Evolutionary conservation across 2,329 filamentous ascomycete genomes (phyloP), one percentile per base, ranked within the genome.

Genomic region (Massarina eburnea): DNA sequence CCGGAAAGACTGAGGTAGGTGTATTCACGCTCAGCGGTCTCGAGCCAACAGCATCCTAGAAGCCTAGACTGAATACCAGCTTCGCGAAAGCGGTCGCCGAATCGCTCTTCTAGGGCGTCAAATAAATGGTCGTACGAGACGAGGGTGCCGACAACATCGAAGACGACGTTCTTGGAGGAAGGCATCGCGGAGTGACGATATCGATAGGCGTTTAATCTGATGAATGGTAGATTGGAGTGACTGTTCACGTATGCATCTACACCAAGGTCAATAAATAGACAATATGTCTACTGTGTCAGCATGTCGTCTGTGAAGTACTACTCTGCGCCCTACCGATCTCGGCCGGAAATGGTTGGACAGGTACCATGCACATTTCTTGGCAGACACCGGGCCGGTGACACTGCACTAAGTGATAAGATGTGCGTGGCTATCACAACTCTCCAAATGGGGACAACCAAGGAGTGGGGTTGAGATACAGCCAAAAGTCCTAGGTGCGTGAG

Each of bases 81-180:
- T 7, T 61, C 49, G 6, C 55, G 57, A 1, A 80, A 71, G 8
- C 66, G 61, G 3, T 67, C 47, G 26, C 77, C 77, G 7, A 79
- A 68, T 15, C 66, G 66, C 3, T 57, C 40, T 4, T 75, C 68
- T 26, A 80, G 69, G 22, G 66, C 64, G 9, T 69, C 59, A 48
- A 70, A 73, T 54, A 74, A 73, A 39, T 68, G 68, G 14, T 76
- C 69, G 60, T 75, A 78, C 17, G 69, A 73, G 32, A 79, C 73
- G 44, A 70, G 71, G n/a, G 77, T 80, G 38, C 77, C 76, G 35
- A 82, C 79, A 2, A 81, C 71, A 53, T 71, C 68, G 37, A 57
- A 58, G 8, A 58, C 47, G 18, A 58, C 48, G 37, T 58, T 44
- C 27, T 55, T 57, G 8, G 36, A 39, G n/a, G 20, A 2, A 9